Evolutionary conservation across 2,329 filamentous ascomycete genomes (phyloP).

Genomic region (Neobulgaria alba): DNA sequence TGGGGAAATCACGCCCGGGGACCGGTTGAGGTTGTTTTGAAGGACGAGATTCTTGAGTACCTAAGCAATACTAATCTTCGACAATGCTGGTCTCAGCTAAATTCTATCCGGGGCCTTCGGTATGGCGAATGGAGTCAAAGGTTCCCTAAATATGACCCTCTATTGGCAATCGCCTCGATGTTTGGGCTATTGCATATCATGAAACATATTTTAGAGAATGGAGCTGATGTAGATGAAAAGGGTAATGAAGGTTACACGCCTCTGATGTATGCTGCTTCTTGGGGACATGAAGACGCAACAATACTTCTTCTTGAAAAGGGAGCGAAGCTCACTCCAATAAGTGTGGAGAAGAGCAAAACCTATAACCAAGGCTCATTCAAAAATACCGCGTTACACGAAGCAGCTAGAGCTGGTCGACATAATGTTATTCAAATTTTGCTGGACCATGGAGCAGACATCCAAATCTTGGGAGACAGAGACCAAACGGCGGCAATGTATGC

Average conservation of each 20-base stretch:
- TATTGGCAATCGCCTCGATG: conserved; percentile 11
- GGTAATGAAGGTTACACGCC: conserved; percentile 4
- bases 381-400: too few relatives aligned
- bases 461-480: conserved; percentile 5
- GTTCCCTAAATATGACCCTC: conserved; percentile 26
- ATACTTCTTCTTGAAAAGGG: conserved; percentile 18
- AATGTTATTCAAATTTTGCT: too few relatives aligned
- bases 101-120: neutral
- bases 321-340: conserved; percentile 9
- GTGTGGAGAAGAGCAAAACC: neutral
- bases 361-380: too few relatives aligned
- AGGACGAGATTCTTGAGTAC: conserved; percentile 6
- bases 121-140: conserved; percentile 26
- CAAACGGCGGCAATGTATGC: too few relatives aligned
- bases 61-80: conserved; percentile 13
- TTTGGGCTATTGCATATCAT: conserved; percentile 4
- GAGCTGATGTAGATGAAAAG: conserved; percentile 4
- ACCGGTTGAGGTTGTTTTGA: conserved; percentile 3
- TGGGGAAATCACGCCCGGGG: conserved; percentile 30
- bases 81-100: conserved; percentile 2
- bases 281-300: conserved; percentile 20
- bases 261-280: conserved; percentile 17
- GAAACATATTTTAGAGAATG: conserved; percentile 1
- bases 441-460: too few relatives aligned
- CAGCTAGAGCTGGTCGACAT: too few relatives aligned